Evolutionary conservation across 2,329 filamentous ascomycete species (phyloP), one percentile per base, ranked within the genome.

Genomic region (Fusarium mexicanum): DNA sequence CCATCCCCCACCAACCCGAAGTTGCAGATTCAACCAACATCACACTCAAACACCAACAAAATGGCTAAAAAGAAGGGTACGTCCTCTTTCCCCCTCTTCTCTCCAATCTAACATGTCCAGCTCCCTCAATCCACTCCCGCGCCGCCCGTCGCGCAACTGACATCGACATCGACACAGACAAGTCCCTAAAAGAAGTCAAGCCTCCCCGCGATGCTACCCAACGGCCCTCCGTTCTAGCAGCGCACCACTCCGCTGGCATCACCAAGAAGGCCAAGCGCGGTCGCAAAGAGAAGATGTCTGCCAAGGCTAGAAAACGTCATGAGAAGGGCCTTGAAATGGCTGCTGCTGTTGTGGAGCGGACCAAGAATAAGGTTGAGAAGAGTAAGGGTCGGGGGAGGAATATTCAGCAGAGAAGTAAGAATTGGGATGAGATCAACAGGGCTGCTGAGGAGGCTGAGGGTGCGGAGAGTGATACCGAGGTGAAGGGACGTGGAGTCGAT

Each of bases 141-240:
- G 92, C 92, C 67, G 92, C 92, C 46, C 90, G 93, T 79, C 91
- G 93, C 73, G 93, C 91, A 53, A 90, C 90, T 22, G 93, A 92
- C 8, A 91, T 92, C 33, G 87, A 90, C 77, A 91, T 94, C 82
- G 84, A 93, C 83, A 89, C 89, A 48, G 91, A 94, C 86, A 93
- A 93, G 83, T 92, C 91, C 12, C 86, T 93, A 29, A 92, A 92
- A 79, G 84, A 89, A 43, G 82, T 88, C 67, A 84, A 87, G 69
- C 85, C 87, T 4, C 72, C 82, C 66, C 84, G 87, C 71, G 43
- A 55, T 54, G 72, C 76, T 35, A 46, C 69, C 43, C 80, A 85
- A 68, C 88, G 91, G 9, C 90, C 91, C 35, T 91, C 93, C n/a
- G 87, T 94, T 24, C 89, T 94, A 46, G 90, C 90, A 44, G 89